These are phyloP conservation scores for Lachnellula occidentalis DNA, from an alignment of 2,329 filamentous ascomycete species.

Conservation along the genomic window DNA sequence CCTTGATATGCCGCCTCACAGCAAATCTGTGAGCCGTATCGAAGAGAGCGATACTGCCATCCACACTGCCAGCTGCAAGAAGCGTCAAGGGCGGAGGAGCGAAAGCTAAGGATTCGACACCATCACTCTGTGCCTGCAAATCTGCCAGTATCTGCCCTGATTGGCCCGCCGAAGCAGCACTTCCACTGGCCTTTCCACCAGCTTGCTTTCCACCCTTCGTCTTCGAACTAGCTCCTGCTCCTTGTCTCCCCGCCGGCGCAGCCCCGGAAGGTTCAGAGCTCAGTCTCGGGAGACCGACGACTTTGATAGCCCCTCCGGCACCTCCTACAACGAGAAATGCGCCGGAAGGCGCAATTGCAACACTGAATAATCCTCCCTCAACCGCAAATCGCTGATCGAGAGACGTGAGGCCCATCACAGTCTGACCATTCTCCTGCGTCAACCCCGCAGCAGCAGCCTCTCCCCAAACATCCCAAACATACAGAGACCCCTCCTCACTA, in stretches of 20 bases:
- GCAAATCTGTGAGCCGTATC: conserved; percentile 84
- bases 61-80: conserved; percentile 62
- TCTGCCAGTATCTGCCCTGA: conserved; percentile 74
- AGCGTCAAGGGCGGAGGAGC: conserved; percentile 47
- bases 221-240: conserved; percentile 22
- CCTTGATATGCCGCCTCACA: conserved; percentile 73
- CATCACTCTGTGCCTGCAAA: conserved; percentile 71
- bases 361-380: conserved; percentile 83
- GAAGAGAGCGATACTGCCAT: conserved; percentile 77
- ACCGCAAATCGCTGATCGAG: conserved; percentile 87
- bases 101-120: conserved; percentile 74
- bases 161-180: conserved; percentile 41
- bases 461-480: conserved; percentile 68
- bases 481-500: conserved; percentile 79
- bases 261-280: conserved; percentile 24
- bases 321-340: conserved; percentile 81
- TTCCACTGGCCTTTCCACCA: conserved; percentile 35
- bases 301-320: conserved; percentile 76
- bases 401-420: conserved; percentile 71
- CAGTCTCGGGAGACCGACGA: conserved; percentile 73
- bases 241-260: conserved; percentile 23
- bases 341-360: conserved; percentile 76
- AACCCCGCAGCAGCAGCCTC: conserved; percentile 45
- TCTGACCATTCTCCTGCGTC: conserved; percentile 49
- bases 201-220: conserved; percentile 28